Evolutionary conservation across 2,329 filamentous ascomycete species (phyloP).

Genomic region (Zasmidium angulare): DNA sequence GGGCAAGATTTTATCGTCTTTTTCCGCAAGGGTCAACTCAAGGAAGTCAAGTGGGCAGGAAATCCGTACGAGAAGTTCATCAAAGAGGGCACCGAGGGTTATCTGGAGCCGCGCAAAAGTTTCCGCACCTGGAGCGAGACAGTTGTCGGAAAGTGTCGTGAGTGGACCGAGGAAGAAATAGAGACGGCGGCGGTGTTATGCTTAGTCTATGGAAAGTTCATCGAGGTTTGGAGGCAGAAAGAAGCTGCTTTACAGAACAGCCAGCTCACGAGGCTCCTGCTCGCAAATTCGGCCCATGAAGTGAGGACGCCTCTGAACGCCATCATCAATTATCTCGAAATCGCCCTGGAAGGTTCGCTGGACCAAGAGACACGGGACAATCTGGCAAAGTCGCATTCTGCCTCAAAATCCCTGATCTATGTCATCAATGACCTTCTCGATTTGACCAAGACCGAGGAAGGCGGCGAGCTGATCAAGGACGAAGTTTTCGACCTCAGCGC

Average conservation of each 20-base stretch:
- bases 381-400: constrained; percentile 78
- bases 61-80: constrained; percentile 81
- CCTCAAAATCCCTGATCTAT: constrained; percentile 88
- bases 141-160: constrained; percentile 75
- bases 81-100: constrained; percentile 69
- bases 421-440: constrained; percentile 92
- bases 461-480: constrained; percentile 73
- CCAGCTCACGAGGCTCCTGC: constrained; percentile 72
- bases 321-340: constrained; percentile 93
- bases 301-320: constrained; percentile 88
- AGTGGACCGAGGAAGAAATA: constrained; percentile 86
- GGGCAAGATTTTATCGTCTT: constrained; percentile 88
- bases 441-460: constrained; percentile 83
- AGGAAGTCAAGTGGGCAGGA: constrained; percentile 80
- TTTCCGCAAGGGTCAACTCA: constrained; percentile 74
- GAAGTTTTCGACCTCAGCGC: constrained; percentile 72
- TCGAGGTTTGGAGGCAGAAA: constrained; percentile 90
- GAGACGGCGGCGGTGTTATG: constrained; percentile 87
- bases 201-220: constrained; percentile 84
- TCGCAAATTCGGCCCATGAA: constrained; percentile 89
- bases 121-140: constrained; percentile 82
- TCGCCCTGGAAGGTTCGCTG: constrained; percentile 76
- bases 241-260: constrained; percentile 80
- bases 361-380: constrained; percentile 85
- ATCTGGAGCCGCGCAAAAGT: constrained; percentile 74